Percentiles rank a stretch among this genome's conserved stretches.
These are phyloP conservation scores for Globisporangium okanoganense DNA, from an alignment of 352 stramenopile species.

Conservation along the genomic window DNA sequence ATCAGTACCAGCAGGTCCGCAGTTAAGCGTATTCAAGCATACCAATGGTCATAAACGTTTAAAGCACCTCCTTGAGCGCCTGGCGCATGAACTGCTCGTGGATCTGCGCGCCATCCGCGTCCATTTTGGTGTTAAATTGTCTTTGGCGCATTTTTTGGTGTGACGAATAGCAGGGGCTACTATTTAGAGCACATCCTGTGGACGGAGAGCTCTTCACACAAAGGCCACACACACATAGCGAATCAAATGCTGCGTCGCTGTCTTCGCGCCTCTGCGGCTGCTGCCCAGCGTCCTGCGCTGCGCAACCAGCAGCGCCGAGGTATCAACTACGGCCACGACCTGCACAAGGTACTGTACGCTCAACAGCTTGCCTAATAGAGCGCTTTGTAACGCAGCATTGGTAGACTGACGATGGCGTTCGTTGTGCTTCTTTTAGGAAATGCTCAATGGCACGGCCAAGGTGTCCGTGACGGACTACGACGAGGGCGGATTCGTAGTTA, in stretches of 20 bases:
- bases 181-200: not conserved
- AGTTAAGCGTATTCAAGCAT: not conserved
- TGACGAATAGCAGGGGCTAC: not conserved
- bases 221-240: too few species aligned
- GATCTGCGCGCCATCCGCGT: constrained; percentile 12
- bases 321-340: constrained; percentile 85
- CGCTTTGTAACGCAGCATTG: not conserved
- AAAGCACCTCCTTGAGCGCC: constrained; percentile 56
- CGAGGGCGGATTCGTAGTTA: constrained; percentile 82
- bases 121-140: not conserved
- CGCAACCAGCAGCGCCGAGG: constrained; percentile 24
- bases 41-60: too few species aligned
- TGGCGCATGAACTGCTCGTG: constrained; percentile 70
- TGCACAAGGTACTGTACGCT: constrained; percentile 51
- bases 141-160: not conserved
- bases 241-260: constrained; percentile 4
- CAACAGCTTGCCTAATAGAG: too few species aligned
- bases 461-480: constrained; percentile 82
- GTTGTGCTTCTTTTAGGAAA: constrained; percentile 47
- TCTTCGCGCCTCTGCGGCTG: constrained; percentile 14
- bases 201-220: not conserved
- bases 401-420: not conserved
- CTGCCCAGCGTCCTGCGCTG: not conserved
- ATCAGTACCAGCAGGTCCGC: not conserved
- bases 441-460: constrained; percentile 77